These are phyloP conservation scores for Durotheca rogersii DNA, from an alignment of 495 filamentous ascomycete species.

Conservation along the genomic window DNA sequence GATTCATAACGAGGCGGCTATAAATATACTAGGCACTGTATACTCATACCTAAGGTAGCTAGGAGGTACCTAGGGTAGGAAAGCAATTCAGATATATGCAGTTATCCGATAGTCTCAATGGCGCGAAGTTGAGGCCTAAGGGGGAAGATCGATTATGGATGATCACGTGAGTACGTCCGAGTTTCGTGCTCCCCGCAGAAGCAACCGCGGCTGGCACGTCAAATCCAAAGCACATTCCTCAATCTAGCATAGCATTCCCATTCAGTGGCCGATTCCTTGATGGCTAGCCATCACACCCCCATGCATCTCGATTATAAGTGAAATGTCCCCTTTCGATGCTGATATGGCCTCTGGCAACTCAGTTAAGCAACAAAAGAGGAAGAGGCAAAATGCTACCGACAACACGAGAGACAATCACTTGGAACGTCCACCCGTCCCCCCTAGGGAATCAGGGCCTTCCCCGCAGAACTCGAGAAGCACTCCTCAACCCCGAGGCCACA, in stretches of 20 bases:
- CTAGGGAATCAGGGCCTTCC: neutral
- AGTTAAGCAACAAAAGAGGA: constrained; percentile 50
- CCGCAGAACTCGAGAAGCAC: neutral
- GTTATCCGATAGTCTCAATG: neutral
- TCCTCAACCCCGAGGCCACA: constrained; percentile 15
- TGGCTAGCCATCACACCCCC: neutral
- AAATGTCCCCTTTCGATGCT: constrained; percentile 58
- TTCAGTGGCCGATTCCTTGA: too few species aligned
- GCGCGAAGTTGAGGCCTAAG: too few species aligned
- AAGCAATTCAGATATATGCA: neutral
- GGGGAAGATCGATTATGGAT: too few species aligned
- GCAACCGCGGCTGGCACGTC: too few species aligned
- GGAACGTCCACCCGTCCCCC: neutral
- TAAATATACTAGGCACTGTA: too few species aligned
- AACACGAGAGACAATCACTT: constrained; percentile 6
- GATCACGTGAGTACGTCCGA: constrained; percentile 45
- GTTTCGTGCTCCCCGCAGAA: constrained; percentile 35
- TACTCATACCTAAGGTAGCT: too few species aligned
- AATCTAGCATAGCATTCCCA: too few species aligned
- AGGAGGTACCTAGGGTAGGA: too few species aligned
- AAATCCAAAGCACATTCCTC: neutral
- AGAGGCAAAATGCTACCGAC: constrained; percentile 48
- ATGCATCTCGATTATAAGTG: constrained; percentile 35
- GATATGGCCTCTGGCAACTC: constrained; percentile 53
- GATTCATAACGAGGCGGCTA: too few species aligned